Evolutionary conservation across 2,329 filamentous ascomycete genomes (phyloP), one percentile per base, ranked within the genome.

Genomic region (Spiromastix sp.): DNA sequence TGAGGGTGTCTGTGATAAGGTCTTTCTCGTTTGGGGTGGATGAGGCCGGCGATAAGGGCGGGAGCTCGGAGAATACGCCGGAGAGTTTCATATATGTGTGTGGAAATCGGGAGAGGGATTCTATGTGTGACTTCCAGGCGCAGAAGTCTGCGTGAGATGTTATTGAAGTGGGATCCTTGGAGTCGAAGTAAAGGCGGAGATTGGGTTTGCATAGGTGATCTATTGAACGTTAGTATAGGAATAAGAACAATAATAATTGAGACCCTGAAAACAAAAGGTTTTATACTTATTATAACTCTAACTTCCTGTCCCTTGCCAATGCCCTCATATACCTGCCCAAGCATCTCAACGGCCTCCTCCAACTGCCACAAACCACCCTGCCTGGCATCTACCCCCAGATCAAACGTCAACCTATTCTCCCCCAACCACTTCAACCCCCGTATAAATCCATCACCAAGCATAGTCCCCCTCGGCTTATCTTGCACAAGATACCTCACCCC

Each of bases 191-290:
- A 10, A 82, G 68, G 20, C 69, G 68, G 18, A 93, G 66, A 55
- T 89, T 77, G 1, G 86, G 86, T 61, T 94, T 94, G 71, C 85
- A 87, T 47, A 94, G 72, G 60, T 95, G 86, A 58, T 94, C 83
- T 87, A 44, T 30, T 19, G 17, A 27, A 19, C 29, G n/a, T n/a
- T n/a, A n/a, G n/a, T n/a, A n/a, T n/a, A n/a, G 22, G 33, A 25
- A 34, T 20, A 20, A 20, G 19, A 12, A 15, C n/a, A 24, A 24
- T 24, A 24, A 24, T 7, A 24, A 24, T 7, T 24, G 7, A 7
- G n/a, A 24, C 7, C 7, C 3, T 24, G 24, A 17, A 28, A 4
- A 10, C 32, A 32, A 10, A 24, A 32, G 37, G 33, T 28, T 11
- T 29, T 50, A 40, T 48, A 51, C 81, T 85, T 46, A 93, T 61